Evolutionary conservation across 2,329 filamentous ascomycete genomes (phyloP).

Genomic region (Teratosphaeria gauchensis): DNA sequence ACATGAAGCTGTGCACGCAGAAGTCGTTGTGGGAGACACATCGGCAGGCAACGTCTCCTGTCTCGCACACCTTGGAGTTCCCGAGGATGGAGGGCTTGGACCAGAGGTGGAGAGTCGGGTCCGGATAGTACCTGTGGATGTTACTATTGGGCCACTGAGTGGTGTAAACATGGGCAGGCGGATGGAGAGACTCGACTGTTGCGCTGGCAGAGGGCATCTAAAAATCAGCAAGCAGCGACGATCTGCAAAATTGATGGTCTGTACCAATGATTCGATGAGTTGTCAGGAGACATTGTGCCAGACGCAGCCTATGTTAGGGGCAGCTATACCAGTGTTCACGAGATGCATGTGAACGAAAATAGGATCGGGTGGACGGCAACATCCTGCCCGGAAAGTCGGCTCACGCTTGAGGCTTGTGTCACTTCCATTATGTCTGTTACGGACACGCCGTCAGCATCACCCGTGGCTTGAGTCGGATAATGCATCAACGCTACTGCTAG

Average conservation of each 20-base stretch:
- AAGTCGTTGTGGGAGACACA: conserved; percentile 23
- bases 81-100: conserved; percentile 3
- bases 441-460: too few relatives aligned
- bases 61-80: background rate
- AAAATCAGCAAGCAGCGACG: background rate
- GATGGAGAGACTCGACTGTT: background rate
- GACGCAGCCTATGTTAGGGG: background rate
- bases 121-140: background rate
- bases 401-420: background rate
- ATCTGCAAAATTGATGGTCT: background rate
- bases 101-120: conserved; percentile 2
- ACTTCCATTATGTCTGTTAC: too few relatives aligned
- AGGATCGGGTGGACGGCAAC: background rate
- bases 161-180: background rate
- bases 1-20: conserved; percentile 33
- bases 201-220: background rate
- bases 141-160: background rate
- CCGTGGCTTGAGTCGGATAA: too few relatives aligned
- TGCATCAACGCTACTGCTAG: too few relatives aligned
- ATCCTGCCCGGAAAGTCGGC: background rate
- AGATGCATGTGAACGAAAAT: background rate
- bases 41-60: background rate
- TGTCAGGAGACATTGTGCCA: background rate
- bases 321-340: background rate
- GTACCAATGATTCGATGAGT: background rate